Base-by-base conservation (phyloP, 2,329 filamentous ascomycete genomes). In the Rutstroemia sp. region DNA sequence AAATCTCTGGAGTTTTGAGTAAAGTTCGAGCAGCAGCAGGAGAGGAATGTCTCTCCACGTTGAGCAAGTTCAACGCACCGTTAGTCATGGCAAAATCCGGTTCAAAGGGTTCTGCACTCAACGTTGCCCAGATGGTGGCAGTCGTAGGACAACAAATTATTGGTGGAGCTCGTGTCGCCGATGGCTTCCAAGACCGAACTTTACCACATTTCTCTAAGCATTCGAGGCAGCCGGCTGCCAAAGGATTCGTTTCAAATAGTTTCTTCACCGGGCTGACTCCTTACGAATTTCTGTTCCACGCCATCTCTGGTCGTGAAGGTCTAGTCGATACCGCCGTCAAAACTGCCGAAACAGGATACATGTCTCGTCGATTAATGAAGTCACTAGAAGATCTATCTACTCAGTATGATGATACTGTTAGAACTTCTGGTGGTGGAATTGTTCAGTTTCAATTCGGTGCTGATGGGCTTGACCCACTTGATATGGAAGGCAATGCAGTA, bases 71-170 rank as follows among this genome's bases (percentile, higher is more conserved):
- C 75, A 99, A 99, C 66, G 86, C 94, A 0, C 92, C 94, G 5
- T 78, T 97, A 61, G 87, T 96, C 74, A 99, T 99, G 94, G 94
- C 94, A 59, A 94, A 90, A 60, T 97, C 90, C 12, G 94, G 94
- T 49, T 97, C 92, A 54, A 99, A 99, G 72, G 94, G 94, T 70
- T 96, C 91, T 5, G 88, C 90, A 66, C 95, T 99, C 77, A 99
- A 99, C 77, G 94, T 99, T 37, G 94, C 94, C 8, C 94, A 99
- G 75, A 99, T 99, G 94, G 88, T 97, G 70, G 92, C 94, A 56
- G 85, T 92, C 58, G 94, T 99, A 69, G 94, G 94, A 51, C 94
- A 99, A 73, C 94, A 99, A 66, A 96, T 97, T 81, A 97, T 99
- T 67, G 88, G 88, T 59, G 90, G 91, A 49, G 83, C 88, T 67